Evolutionary conservation across 1,284 basidiomycete genomes (phyloP).

Genomic region (Pseudozyma sp.): DNA sequence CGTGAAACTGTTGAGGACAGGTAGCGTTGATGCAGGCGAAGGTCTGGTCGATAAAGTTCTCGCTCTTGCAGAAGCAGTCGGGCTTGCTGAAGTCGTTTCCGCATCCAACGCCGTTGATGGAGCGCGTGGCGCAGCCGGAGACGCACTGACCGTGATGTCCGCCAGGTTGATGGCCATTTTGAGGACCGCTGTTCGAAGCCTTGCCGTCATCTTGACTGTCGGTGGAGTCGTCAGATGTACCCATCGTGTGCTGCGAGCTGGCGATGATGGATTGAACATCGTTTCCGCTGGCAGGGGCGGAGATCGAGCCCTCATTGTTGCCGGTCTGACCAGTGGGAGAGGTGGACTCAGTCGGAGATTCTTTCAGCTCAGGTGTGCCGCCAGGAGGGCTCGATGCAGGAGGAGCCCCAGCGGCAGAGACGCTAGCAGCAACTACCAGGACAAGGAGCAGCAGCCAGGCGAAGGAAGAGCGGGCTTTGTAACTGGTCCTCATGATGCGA

Average conservation of each 20-base stretch:
- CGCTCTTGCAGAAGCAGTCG: conserved; percentile 41
- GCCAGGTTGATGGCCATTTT: neutral
- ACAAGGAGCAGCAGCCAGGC: conserved; percentile 10
- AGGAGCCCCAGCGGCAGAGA: conserved; percentile 3
- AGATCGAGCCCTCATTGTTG: conserved; percentile 23
- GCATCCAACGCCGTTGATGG: conserved; percentile 31
- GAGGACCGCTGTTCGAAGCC: neutral
- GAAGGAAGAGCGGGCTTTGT: conserved; percentile 4
- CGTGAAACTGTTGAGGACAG: conserved; percentile 46
- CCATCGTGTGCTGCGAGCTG: conserved; percentile 14
- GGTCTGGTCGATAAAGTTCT: conserved; percentile 31
- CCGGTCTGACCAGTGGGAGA: neutral
- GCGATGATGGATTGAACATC: conserved; percentile 30
- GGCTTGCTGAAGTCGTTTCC: conserved; percentile 43
- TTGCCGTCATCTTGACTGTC: conserved; percentile 19
- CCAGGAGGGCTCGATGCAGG: neutral
- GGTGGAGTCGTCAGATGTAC: conserved; percentile 24
- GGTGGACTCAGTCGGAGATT: conserved; percentile 2
- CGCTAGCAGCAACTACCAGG: conserved; percentile 2
- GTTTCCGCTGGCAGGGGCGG: conserved; percentile 19
- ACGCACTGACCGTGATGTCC: conserved; percentile 38
- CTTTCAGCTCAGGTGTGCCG: conserved; percentile 6
- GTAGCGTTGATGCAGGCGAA: conserved; percentile 48
- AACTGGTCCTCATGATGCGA: neutral
- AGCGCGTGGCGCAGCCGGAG: conserved; percentile 26